Evolutionary conservation across 164 flowering plant genomes (phyloP).

Genomic region (Dillenia turbinata): DNA sequence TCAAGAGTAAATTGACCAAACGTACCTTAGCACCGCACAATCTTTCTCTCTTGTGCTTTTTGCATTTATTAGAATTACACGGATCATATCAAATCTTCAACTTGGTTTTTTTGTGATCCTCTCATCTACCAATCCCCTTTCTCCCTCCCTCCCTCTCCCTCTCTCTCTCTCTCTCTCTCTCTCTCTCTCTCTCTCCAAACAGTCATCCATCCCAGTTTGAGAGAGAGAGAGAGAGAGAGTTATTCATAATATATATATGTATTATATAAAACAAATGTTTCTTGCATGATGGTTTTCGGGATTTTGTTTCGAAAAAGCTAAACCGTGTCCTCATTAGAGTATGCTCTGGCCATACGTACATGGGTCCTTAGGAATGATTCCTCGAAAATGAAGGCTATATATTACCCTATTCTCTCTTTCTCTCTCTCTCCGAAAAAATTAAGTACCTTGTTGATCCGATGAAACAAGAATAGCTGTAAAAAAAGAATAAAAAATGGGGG

Average conservation of each 20-base stretch:
- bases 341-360: conserved; percentile 1
- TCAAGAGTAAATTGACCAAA: not conserved
- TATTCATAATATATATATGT: not conserved
- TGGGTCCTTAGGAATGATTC: conserved; percentile 15
- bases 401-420: not conserved
- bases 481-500: not conserved
- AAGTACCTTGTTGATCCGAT: no score
- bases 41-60: conserved; percentile 9
- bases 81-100: no score
- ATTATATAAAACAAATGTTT: not conserved
- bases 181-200: not conserved
- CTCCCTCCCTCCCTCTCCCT: not conserved
- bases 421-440: not conserved
- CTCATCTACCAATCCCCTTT: not conserved
- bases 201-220: not conserved
- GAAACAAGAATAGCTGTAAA: not conserved
- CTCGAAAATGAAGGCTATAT: not conserved
- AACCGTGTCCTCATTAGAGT: conserved; percentile 33
- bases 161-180: conserved; percentile 7
- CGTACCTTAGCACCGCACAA: not conserved
- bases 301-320: conserved; percentile 24
- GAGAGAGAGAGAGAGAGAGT: no score
- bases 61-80: conserved; percentile 12
- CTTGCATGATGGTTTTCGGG: not conserved
- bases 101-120: no score